phyloP scores from a whole-genome alignment of 345 rosid species.

The Camelina neglecta region DNA sequence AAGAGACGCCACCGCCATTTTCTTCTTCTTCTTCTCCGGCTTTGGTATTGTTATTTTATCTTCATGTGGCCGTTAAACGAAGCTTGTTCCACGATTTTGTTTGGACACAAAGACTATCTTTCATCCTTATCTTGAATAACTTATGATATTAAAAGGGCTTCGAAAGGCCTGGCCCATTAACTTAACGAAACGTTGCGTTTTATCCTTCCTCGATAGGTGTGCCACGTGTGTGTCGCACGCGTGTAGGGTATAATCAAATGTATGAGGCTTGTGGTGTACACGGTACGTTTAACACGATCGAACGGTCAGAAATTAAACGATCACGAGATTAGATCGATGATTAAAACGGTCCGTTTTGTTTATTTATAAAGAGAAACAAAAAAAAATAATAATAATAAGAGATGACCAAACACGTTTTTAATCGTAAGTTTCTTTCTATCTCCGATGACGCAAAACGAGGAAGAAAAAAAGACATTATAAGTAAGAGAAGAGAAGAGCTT shows the following conservation, averaged over 20 bases:
- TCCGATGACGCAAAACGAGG: conserved; percentile 12
- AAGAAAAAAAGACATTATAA: conserved; percentile 8
- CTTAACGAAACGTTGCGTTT: not conserved
- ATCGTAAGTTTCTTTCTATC: conserved; percentile 35
- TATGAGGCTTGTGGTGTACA: no score
- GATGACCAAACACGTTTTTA: conserved; percentile 72
- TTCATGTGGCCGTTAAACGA: conserved; percentile 37
- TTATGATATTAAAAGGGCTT: not conserved
- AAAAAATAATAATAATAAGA: conserved; percentile 13
- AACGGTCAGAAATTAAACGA: not conserved
- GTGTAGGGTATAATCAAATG: conserved; percentile 17
- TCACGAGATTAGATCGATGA: conserved; percentile 1
- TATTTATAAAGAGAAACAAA: not conserved
- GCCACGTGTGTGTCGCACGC: conserved; percentile 28
- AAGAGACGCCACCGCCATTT: conserved; percentile 51
- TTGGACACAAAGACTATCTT: conserved; percentile 20
- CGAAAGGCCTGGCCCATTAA: conserved; percentile 10
- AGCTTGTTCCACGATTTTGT: conserved; percentile 25
- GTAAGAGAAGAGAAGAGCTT: conserved; percentile 27
- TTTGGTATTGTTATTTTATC: not conserved
- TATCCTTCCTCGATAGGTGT: conserved; percentile 22
- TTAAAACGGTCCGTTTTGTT: conserved; percentile 34
- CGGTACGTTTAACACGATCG: not conserved
- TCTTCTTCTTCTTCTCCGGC: not conserved
- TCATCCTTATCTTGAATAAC: not conserved